Conservation (phyloP, 495 filamentous ascomycete genomes). For the Tuber umbilicatum region DNA sequence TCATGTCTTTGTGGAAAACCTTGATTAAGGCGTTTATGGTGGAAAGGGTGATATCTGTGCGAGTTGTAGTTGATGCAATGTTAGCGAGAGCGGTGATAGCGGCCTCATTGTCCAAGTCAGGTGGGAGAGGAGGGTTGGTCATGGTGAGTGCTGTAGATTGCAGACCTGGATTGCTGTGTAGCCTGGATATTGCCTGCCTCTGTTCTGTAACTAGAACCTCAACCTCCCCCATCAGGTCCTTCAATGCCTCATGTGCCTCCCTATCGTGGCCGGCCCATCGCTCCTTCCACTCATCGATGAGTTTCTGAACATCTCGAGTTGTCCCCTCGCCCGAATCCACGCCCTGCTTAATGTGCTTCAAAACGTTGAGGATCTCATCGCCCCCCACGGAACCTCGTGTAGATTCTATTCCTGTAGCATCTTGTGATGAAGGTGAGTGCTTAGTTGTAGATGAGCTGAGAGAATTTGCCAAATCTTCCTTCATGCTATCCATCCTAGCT, state of each 20-base stretch:
- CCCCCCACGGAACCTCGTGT: constrained; percentile 9
- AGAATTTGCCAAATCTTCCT: constrained; percentile 25
- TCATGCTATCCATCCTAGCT: constrained; percentile 29
- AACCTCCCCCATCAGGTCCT: constrained; percentile 38
- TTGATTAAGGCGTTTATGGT: constrained; percentile 41
- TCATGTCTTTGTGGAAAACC: constrained; percentile 39
- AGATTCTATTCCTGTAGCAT: neutral
- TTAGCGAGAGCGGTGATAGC: constrained; percentile 42
- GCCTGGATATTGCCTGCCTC: constrained; percentile 36
- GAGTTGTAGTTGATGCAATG: constrained; percentile 41
- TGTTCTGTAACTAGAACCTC: constrained; percentile 38
- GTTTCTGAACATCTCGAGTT: constrained; percentile 28
- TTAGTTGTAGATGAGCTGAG: constrained; percentile 14
- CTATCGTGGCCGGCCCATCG: constrained; percentile 34
- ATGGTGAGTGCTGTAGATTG: constrained; percentile 40
- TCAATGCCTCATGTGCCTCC: constrained; percentile 34
- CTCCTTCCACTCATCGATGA: constrained; percentile 39
- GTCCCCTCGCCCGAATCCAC: constrained; percentile 21
- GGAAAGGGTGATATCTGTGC: constrained; percentile 40
- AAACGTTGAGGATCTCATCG: constrained; percentile 32
- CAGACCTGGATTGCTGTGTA: constrained; percentile 28
- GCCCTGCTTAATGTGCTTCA: constrained; percentile 33
- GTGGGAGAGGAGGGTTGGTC: constrained; percentile 36
- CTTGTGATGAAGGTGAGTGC: constrained; percentile 13
- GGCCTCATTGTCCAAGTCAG: constrained; percentile 40